A percentile compares a stretch with the other conserved stretches of the same genome.
These are phyloP conservation scores for Psilocybe cyanescens DNA, from an alignment of 768 basidiomycete genomes.

Conservation along the genomic window DNA sequence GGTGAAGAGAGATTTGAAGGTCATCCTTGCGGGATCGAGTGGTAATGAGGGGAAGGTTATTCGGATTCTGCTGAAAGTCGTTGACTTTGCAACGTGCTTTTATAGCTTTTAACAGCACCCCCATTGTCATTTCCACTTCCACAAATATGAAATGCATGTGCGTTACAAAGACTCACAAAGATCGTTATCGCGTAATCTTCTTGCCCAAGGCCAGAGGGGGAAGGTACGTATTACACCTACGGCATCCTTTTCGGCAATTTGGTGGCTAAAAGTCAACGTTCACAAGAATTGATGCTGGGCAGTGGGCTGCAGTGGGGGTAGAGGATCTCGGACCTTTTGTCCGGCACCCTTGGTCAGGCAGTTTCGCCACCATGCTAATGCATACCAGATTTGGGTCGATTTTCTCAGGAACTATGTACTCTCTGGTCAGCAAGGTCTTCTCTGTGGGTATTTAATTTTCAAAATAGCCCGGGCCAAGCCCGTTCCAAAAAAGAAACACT, in stretches of 20 bases:
- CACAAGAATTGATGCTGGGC: no score
- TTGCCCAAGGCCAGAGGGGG: no score
- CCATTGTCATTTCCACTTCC: background rate
- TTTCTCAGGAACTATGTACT: background rate
- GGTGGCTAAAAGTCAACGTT: no score
- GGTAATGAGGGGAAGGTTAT: background rate
- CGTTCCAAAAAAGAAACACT: background rate
- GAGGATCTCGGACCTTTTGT: no score
- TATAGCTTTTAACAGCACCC: background rate
- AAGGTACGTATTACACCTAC: no score
- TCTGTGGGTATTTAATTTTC: background rate
- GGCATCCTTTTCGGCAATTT: no score
- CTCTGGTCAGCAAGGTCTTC: background rate
- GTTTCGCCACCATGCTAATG: background rate
- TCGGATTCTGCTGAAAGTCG: background rate
- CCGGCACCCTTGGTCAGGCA: background rate
- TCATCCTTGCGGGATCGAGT: conserved; percentile 8
- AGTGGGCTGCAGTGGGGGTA: background rate
- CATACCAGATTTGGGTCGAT: background rate
- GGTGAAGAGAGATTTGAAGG: conserved; percentile 26
- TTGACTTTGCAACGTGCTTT: background rate
- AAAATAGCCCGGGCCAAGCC: background rate
- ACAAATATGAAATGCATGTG: background rate
- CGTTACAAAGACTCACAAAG: background rate
- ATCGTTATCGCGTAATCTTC: no score